A percentile compares a stretch with the other conserved stretches of the same genome.
These are phyloP conservation scores for Lactifluus piperatus DNA, from an alignment of 768 basidiomycete species.

Conservation along the genomic window DNA sequence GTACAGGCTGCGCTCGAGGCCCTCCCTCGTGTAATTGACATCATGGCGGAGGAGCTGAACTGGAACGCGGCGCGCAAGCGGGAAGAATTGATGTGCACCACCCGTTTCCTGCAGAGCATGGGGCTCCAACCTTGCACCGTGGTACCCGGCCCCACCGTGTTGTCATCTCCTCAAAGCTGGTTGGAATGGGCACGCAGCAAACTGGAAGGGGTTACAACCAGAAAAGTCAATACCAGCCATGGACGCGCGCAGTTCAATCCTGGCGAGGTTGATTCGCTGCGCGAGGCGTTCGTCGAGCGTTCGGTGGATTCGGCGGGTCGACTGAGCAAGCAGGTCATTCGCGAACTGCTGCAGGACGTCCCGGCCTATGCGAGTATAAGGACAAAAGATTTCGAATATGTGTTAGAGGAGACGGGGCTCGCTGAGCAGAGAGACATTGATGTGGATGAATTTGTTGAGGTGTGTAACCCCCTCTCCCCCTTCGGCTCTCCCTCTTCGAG, in stretches of 20 bases:
- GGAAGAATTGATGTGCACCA: slow-evolving; percentile 48
- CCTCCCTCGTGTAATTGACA: slow-evolving; percentile 80
- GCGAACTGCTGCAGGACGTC: slow-evolving; percentile 25
- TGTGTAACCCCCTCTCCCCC: slow-evolving; percentile 27
- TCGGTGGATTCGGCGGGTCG: slow-evolving; percentile 28
- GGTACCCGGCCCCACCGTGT: background rate
- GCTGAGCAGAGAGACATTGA: slow-evolving; percentile 45
- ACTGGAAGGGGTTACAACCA: background rate
- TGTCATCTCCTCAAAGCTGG: slow-evolving; percentile 7
- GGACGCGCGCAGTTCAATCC: slow-evolving; percentile 47
- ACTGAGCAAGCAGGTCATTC: slow-evolving; percentile 32
- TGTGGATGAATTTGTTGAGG: slow-evolving; percentile 86
- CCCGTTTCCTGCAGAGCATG: slow-evolving; percentile 75
- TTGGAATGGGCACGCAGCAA: slow-evolving; percentile 5
- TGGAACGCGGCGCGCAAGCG: slow-evolving; percentile 60
- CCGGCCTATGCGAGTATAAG: slow-evolving; percentile 52
- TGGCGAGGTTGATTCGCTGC: slow-evolving; percentile 39
- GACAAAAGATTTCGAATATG: slow-evolving; percentile 60
- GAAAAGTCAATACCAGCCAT: slow-evolving; percentile 26
- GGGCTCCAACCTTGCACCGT: slow-evolving; percentile 47
- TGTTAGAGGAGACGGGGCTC: slow-evolving; percentile 70
- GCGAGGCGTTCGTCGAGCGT: slow-evolving; percentile 28
- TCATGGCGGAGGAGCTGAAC: slow-evolving; percentile 79
- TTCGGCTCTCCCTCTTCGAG: background rate
- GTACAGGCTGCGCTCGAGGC: slow-evolving; percentile 75